Evolutionary conservation across 768 basidiomycete genomes (phyloP).

Genomic region (Floccularia luteovirens): DNA sequence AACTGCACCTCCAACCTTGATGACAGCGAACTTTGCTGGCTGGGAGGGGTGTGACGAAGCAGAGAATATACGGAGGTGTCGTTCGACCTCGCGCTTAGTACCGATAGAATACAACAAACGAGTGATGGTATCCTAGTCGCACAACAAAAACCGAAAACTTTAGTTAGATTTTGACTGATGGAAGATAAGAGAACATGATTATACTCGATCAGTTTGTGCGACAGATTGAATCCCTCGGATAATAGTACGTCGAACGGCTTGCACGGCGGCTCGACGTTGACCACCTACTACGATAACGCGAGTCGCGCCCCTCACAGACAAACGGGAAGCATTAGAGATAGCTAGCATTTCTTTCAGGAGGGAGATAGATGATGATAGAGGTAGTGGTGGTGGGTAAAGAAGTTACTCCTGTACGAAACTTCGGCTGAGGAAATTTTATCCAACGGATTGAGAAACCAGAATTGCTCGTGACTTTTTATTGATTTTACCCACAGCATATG

Average conservation of each 20-base stretch:
- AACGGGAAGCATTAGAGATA: constrained; percentile 23
- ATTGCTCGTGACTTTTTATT: constrained; percentile 1
- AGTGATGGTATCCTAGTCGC: constrained; percentile 85
- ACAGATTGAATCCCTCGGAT: constrained; percentile 47
- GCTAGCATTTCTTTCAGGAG: constrained; percentile 27
- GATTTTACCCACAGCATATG: background rate
- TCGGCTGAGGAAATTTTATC: constrained; percentile 4
- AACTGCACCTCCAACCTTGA: constrained; percentile 97
- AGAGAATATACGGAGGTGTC: constrained; percentile 96
- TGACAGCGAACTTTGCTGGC: constrained; percentile 93
- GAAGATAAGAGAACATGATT: constrained; percentile 13
- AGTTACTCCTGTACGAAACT: too few species aligned
- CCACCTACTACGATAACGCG: constrained; percentile 43
- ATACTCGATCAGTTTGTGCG: constrained; percentile 70
- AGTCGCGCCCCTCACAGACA: constrained; percentile 27
- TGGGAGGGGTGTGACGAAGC: constrained; percentile 85
- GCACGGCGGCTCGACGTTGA: constrained; percentile 35
- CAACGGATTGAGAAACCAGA: constrained; percentile 1
- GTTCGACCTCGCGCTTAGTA: constrained; percentile 94
- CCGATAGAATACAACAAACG: constrained; percentile 95
- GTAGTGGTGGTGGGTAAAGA: constrained; percentile 1
- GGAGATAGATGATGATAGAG: constrained; percentile 7
- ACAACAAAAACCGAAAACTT: background rate
- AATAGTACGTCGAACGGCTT: constrained; percentile 30
- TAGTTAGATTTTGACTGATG: background rate